Evolutionary conservation across 2,329 filamentous ascomycete species (phyloP), one percentile per base, ranked within the genome.

Genomic region (Sarocladiaceae sp.): DNA sequence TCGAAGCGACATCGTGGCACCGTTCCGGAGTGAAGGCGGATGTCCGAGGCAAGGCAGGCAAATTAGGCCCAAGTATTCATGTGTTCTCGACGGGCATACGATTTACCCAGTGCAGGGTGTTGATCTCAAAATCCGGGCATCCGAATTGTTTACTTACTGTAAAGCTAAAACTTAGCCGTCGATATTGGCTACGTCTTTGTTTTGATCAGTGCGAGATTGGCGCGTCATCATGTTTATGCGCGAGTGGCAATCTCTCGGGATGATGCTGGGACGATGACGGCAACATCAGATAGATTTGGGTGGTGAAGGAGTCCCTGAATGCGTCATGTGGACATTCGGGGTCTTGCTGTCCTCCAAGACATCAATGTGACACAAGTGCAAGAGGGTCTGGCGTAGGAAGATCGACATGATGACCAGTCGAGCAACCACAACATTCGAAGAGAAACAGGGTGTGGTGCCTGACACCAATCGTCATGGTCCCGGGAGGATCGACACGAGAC

Each of bases 401-500:
- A 44, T 44, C 40, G 40, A 26, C 40, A 12, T 7, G 40, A 44
- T 26, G 20, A n/a, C 22, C 40, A 26, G 40, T n/a, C 22, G 11
- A 44, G 23, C 10, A 44, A 23, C 3, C 40, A 44, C 4, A 23
- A 3, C 17, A n/a, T 5, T 26, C 7, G 22, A n/a, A 44, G 40
- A n/a, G 22, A 22, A 26, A 26, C 40, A 26, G 18, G 6, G 26
- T 48, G 44, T 25, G 17, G 33, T 20, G n/a, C 11, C 33, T 25
- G 26, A 22, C 44, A 48, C 44, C 44, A 48, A 48, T 33, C 26
- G 44, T 48, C 28, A 33, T 48, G 44, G 20, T 33, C 13, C 44
- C 44, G 44, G 28, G 22, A n/a, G 44, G 44, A 48, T 48, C 44
- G 44, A 33, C 44, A 48, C 26, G 44, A 48, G 26, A 48, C 44